phyloP scores from a whole-genome alignment of 768 basidiomycete species.

The Phanerochaete carnosa region DNA sequence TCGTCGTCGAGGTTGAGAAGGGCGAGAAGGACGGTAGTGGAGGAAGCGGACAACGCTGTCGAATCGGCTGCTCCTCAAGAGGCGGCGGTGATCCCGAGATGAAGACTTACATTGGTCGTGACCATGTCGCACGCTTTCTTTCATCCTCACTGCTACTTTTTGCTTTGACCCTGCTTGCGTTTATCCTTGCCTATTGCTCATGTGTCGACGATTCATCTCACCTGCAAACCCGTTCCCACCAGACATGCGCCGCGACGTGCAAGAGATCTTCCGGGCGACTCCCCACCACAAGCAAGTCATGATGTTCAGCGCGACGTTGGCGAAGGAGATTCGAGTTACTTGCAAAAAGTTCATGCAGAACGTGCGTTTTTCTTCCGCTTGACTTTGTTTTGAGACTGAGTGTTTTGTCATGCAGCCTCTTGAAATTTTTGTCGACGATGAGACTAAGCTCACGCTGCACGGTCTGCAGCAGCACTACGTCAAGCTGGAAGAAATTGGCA shows the following conservation, averaged over 20 bases:
- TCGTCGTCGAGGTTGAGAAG: conserved; percentile 20
- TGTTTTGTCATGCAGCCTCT: conserved; percentile 63
- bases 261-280: conserved; percentile 99
- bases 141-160: background rate
- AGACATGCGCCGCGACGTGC: conserved; percentile 99
- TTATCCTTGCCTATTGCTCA: conserved; percentile 39
- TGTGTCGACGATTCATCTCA: conserved; percentile 46
- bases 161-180: conserved; percentile 24
- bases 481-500: conserved; percentile 90
- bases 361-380: conserved; percentile 46
- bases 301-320: conserved; percentile 99
- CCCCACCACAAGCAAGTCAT: conserved; percentile 99
- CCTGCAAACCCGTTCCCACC: conserved; percentile 64
- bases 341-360: conserved; percentile 99
- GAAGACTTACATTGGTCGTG: background rate
- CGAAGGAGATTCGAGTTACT: conserved; percentile 94
- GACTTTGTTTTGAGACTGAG: background rate
- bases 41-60: conserved; percentile 2
- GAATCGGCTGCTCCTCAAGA: background rate
- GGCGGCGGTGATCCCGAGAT: background rate
- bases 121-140: background rate
- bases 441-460: conserved; percentile 96
- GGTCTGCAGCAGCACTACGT: conserved; percentile 99
- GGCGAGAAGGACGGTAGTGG: conserved; percentile 9
- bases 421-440: conserved; percentile 99